Conservation (phyloP, 2,329 filamentous ascomycete genomes). For the Fusarium bulbicola region DNA sequence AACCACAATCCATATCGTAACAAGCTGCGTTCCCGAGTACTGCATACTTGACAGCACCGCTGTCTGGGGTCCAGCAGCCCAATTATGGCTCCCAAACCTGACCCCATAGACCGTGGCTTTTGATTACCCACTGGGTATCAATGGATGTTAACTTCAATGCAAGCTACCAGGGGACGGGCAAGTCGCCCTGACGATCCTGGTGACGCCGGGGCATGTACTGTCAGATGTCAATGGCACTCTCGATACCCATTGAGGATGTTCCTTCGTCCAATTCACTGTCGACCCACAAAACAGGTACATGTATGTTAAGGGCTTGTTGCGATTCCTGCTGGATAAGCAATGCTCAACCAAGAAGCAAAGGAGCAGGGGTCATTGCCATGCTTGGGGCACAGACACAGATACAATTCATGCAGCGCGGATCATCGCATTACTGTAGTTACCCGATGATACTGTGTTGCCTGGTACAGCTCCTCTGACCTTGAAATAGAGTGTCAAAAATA, state of each 20-base stretch:
- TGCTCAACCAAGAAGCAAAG: slow-evolving; percentile 2
- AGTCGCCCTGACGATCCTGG: slow-evolving; percentile 24
- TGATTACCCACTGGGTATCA: slow-evolving; percentile 9
- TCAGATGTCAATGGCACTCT: neutral
- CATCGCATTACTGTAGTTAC: neutral
- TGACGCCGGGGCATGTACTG: neutral
- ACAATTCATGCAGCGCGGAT: slow-evolving; percentile 4
- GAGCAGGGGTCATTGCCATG: slow-evolving; percentile 7
- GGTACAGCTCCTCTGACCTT: neutral
- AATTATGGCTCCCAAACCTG: slow-evolving; percentile 13
- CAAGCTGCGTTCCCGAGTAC: neutral
- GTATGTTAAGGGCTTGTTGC: slow-evolving; percentile 15
- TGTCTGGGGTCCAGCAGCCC: slow-evolving; percentile 14
- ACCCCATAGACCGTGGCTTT: slow-evolving; percentile 3
- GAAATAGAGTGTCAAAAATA: too few relatives aligned
- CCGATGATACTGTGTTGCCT: slow-evolving; percentile 5
- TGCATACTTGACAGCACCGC: neutral
- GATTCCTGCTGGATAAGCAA: slow-evolving; percentile 22
- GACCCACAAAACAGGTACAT: neutral
- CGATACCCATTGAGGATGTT: neutral
- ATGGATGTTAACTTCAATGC: neutral
- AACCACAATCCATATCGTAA: neutral
- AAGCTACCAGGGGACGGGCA: neutral
- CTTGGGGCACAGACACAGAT: neutral
- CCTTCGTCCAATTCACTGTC: neutral